These are phyloP conservation scores for Colletotrichum neosansevieriae DNA, from an alignment of 2,329 filamentous ascomycete genomes.

Conservation along the genomic window DNA sequence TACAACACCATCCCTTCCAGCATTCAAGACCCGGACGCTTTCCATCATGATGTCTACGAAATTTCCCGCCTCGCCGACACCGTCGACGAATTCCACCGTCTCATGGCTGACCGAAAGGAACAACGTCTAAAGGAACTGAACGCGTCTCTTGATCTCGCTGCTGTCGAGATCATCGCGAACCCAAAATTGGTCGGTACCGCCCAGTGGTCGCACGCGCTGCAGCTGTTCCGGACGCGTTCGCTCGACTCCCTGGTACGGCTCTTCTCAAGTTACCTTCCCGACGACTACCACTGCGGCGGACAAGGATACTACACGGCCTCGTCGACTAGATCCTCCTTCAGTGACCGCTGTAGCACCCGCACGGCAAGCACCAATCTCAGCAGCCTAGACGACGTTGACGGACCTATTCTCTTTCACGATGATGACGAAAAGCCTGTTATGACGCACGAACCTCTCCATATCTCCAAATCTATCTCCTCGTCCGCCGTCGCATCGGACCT, in stretches of 20 bases:
- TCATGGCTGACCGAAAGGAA: slow-evolving; percentile 65
- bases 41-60: slow-evolving; percentile 72
- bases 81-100: slow-evolving; percentile 65
- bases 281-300: slow-evolving; percentile 59
- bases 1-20: slow-evolving; percentile 70
- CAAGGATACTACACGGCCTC: slow-evolving; percentile 49
- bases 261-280: slow-evolving; percentile 69
- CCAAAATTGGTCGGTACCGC: slow-evolving; percentile 68
- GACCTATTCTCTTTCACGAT: slow-evolving; percentile 57
- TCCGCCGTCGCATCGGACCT: slow-evolving; percentile 48
- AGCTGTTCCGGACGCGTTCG: slow-evolving; percentile 70
- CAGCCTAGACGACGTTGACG: slow-evolving; percentile 51
- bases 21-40: slow-evolving; percentile 70
- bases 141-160: slow-evolving; percentile 66
- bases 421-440: slow-evolving; percentile 52
- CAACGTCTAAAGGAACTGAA: slow-evolving; percentile 68
- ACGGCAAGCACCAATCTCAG: slow-evolving; percentile 54
- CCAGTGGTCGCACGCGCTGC: slow-evolving; percentile 69
- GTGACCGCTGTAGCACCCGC: slow-evolving; percentile 53
- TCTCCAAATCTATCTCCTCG: slow-evolving; percentile 46
- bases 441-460: slow-evolving; percentile 59
- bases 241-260: slow-evolving; percentile 71
- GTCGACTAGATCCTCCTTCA: slow-evolving; percentile 52
- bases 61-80: slow-evolving; percentile 64
- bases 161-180: slow-evolving; percentile 72